phyloP scores from a whole-genome alignment of 78 protist species.

The Chrysochromulina parva region DNA sequence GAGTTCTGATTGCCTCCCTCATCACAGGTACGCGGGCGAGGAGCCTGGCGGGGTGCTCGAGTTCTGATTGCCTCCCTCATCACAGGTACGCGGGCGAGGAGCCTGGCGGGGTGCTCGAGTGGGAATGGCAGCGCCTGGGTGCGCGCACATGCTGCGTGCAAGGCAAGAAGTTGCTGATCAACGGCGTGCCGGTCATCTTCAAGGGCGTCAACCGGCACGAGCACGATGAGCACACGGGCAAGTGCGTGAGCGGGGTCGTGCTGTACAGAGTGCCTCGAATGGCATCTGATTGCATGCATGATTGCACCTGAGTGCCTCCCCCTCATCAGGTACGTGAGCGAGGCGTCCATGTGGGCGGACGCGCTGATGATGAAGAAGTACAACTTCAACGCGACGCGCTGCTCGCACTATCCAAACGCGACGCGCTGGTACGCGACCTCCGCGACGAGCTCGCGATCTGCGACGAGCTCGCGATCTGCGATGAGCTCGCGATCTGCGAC shows the following conservation, averaged over 20 bases:
- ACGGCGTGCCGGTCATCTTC: slow-evolving; percentile 16
- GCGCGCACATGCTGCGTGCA: too few relatives aligned
- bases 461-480: too few relatives aligned
- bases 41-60: not conserved
- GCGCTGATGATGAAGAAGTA: slow-evolving; percentile 7
- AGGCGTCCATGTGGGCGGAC: slow-evolving; percentile 19
- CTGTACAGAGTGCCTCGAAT: too few relatives aligned
- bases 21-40: too few relatives aligned
- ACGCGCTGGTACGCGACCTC: not conserved
- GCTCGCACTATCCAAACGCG: slow-evolving; percentile 31
- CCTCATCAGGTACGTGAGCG: too few relatives aligned
- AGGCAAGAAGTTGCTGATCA: not conserved
- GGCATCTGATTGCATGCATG: too few relatives aligned
- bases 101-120: not conserved
- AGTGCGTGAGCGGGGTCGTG: not conserved
- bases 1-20: too few relatives aligned
- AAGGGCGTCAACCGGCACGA: slow-evolving; percentile 58
- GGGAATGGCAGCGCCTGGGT: too few relatives aligned
- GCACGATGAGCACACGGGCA: slow-evolving; percentile 32
- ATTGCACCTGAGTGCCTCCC: too few relatives aligned
- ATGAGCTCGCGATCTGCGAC: too few relatives aligned
- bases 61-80: too few relatives aligned
- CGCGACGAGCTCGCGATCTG: too few relatives aligned
- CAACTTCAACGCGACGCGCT: slow-evolving; percentile 55
- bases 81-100: not conserved